Base-by-base conservation (phyloP, 805 yeast species). In the Wickerhamomyces chambardii region DNA sequence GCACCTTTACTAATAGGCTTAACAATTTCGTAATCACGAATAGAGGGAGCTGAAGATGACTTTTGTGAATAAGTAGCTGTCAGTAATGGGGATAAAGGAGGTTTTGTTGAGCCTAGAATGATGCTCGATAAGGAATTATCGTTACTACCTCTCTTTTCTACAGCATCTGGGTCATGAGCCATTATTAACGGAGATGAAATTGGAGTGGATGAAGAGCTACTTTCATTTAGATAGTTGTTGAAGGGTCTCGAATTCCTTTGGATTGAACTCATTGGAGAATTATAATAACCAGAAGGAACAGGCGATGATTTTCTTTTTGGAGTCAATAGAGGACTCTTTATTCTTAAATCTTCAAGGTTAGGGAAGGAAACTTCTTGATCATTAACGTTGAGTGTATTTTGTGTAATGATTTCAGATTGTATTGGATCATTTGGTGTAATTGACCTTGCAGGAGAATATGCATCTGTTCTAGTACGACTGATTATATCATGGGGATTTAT, bases 1-100 rank as follows among this genome's bases (percentile, higher is more conserved):
- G 99, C 98, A 29, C 99, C 98, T 51, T 86, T 84, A 50, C 95
- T 85, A 34, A 92, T 86, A 0, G 98, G 96, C 53, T 87, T 86
- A 37, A 92, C 64, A 22, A 92, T 74, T 47, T 86, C 95, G 56
- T 87, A 92, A 55, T 94, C 97, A 39, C 70, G 73, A 22, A 90
- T 86, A 3, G 85, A 78, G 0, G 94, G 92, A 4, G 67, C 60
- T 0, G 69, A 51, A 0, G 83, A 69, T 40, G 75, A 73, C 25
- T 61, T 58, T 0, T 69, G 40, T 5, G 78, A 69, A 2, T 81
- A 68, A 10, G 77, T 71, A 1, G 90, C 79, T 2, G 84, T 73
- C 30, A 87, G 56, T 16, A 87, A 59, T 0, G 96, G 96, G 0
- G 95, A 85, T 24, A 84, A 53, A 5, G 94, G 95, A 3, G 82